Evolutionary conservation across 306 rosid species (phyloP).

Genomic region (Prunus persica): Prunus_persica_NCBIv2 NC_034014.1:19997001-19997500

Average conservation of each 20-base stretch:
- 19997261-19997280: conserved; percentile 50
- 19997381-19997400: conserved; percentile 86
- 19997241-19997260: conserved; percentile 58
- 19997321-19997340: conserved; percentile 29
- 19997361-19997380: conserved; percentile 25
- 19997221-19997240: conserved; percentile 52
- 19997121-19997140: conserved; percentile 95
- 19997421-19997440: conserved; percentile 91
- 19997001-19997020: conserved; percentile 17
- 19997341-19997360: conserved; percentile 8
- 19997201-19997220: conserved; percentile 51
- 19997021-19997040: background rate
- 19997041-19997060: background rate
- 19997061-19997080: background rate
- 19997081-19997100: conserved; percentile 9
- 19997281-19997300: conserved; percentile 69
- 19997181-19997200: conserved; percentile 47
- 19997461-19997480: conserved; percentile 27
- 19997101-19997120: conserved; percentile 58
- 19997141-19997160: conserved; percentile 55
- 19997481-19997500: conserved; percentile 13
- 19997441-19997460: conserved; percentile 89
- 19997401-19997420: conserved; percentile 77
- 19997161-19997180: conserved; percentile 59
- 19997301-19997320: conserved; percentile 35